Percentiles rank a stretch among this genome's conserved stretches.
Evolutionary conservation across 331 rosid species (phyloP).

Genomic region (Acacia concinna): DNA sequence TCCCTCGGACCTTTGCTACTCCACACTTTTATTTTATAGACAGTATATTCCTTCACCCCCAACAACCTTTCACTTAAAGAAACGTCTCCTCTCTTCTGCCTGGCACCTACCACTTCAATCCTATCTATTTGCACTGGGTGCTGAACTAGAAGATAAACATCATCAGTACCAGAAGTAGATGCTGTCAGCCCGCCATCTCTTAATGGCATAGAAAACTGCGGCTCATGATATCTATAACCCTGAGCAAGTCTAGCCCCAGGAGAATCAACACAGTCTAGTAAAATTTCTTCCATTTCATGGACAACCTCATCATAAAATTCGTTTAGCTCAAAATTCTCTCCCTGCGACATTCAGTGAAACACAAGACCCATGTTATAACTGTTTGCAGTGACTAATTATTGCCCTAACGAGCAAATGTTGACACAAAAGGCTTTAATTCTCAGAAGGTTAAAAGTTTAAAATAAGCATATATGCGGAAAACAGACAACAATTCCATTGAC

Average conservation of each 20-base stretch:
- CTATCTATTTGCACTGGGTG: slow-evolving; percentile 64
- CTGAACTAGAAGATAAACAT: slow-evolving; percentile 48
- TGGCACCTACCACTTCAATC: slow-evolving; percentile 94
- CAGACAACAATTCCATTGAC: background rate
- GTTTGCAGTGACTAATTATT: background rate
- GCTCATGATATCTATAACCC: slow-evolving; percentile 48
- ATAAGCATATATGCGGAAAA: background rate
- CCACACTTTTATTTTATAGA: slow-evolving; percentile 79
- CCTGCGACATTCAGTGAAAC: slow-evolving; percentile 53
- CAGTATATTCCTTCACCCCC: slow-evolving; percentile 96
- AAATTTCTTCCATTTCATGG: slow-evolving; percentile 95
- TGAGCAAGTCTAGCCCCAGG: slow-evolving; percentile 58
- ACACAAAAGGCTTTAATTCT: background rate
- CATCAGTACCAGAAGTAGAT: slow-evolving; percentile 75
- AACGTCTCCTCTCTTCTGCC: slow-evolving; percentile 93
- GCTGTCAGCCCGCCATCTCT: slow-evolving; percentile 92
- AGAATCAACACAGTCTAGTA: slow-evolving; percentile 78
- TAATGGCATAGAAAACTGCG: slow-evolving; percentile 56
- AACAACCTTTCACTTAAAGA: slow-evolving; percentile 96
- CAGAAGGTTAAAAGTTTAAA: background rate
- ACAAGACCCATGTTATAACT: slow-evolving; percentile 4
- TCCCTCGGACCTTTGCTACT: slow-evolving; percentile 88
- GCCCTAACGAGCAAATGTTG: background rate
- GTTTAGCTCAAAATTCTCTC: slow-evolving; percentile 56
- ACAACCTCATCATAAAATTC: slow-evolving; percentile 85